Evolutionary conservation across 495 filamentous ascomycete species (phyloP).

Genomic region (Chaetomium tenue): DNA sequence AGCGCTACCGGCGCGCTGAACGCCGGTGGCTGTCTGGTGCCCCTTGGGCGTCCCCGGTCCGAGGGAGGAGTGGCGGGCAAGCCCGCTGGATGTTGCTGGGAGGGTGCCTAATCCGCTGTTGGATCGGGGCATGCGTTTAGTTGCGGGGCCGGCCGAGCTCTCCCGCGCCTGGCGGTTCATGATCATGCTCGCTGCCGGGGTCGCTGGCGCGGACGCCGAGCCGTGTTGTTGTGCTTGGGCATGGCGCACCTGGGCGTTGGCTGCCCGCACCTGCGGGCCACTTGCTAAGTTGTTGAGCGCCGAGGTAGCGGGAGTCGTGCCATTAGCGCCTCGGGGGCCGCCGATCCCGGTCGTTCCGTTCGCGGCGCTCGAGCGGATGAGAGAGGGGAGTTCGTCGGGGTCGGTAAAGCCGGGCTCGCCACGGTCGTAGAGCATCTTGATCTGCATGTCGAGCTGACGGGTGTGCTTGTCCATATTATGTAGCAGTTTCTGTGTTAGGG

Average conservation of each 20-base stretch:
- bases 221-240: slow-evolving; percentile 44
- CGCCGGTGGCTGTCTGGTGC: slow-evolving; percentile 51
- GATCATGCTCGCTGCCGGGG: slow-evolving; percentile 60
- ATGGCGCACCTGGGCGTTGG: slow-evolving; percentile 44
- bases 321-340: slow-evolving; percentile 38
- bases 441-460: slow-evolving; percentile 79
- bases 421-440: slow-evolving; percentile 78
- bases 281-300: slow-evolving; percentile 51
- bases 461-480: slow-evolving; percentile 83
- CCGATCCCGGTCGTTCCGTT: slow-evolving; percentile 44
- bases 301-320: slow-evolving; percentile 46
- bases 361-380: slow-evolving; percentile 61
- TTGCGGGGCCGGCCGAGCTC: slow-evolving; percentile 65
- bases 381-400: slow-evolving; percentile 69
- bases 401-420: slow-evolving; percentile 71
- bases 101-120: slow-evolving; percentile 63
- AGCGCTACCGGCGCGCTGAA: slow-evolving; percentile 66
- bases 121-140: slow-evolving; percentile 70
- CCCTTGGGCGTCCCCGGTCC: slow-evolving; percentile 86
- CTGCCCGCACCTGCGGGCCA: slow-evolving; percentile 38
- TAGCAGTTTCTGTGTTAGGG: slow-evolving; percentile 72
- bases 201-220: slow-evolving; percentile 62
- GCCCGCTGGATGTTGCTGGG: slow-evolving; percentile 66
- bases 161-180: slow-evolving; percentile 67
- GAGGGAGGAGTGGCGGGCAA: slow-evolving; percentile 75